Percentiles rank a stretch among this genome's conserved stretches.
phyloP scores from a whole-genome alignment of 2,329 filamentous ascomycete species.

The Daldinia sp. region DNA sequence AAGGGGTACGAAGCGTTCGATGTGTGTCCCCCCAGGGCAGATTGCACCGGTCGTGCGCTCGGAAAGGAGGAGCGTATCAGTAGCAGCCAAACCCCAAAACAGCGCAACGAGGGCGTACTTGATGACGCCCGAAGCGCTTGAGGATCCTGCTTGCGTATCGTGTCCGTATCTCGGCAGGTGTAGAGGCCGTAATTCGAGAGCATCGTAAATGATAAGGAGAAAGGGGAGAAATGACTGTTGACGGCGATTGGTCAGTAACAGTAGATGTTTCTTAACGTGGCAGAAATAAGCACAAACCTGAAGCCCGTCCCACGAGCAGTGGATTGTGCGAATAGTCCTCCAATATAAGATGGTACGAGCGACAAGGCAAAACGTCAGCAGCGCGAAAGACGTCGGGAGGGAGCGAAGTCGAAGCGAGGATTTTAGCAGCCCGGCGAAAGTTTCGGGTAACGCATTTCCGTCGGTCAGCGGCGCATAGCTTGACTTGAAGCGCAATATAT shows the following conservation, averaged over 20 bases:
- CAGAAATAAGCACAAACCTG: conserved; percentile 40
- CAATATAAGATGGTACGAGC: conserved; percentile 45
- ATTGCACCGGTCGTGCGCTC: conserved; percentile 44
- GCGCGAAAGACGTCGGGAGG: conserved; percentile 28
- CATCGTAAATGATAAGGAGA: conserved; percentile 39
- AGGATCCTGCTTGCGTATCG: conserved; percentile 24
- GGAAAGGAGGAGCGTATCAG: conserved; percentile 41
- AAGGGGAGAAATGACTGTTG: conserved; percentile 47
- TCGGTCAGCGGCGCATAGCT: conserved; percentile 21
- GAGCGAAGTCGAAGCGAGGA: conserved; percentile 23
- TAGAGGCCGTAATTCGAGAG: conserved; percentile 33
- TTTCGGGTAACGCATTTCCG: conserved; percentile 18
- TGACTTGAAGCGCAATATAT: conserved; percentile 22
- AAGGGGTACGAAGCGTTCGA: conserved; percentile 45
- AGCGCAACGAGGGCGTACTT: conserved; percentile 42
- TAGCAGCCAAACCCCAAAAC: conserved; percentile 46
- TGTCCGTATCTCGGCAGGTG: conserved; percentile 38
- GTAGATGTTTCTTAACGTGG: not conserved
- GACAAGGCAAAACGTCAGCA: conserved; percentile 40
- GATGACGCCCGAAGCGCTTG: conserved; percentile 7
- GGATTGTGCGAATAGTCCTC: conserved; percentile 46
- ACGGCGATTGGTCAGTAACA: conserved; percentile 2
- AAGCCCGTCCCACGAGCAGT: conserved; percentile 48
- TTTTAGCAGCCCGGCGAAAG: conserved; percentile 22
- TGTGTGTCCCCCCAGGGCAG: conserved; percentile 41